These are phyloP conservation scores for Phytophthora ramorum DNA, from an alignment of 352 stramenopile genomes.

Conservation along the genomic window DNA sequence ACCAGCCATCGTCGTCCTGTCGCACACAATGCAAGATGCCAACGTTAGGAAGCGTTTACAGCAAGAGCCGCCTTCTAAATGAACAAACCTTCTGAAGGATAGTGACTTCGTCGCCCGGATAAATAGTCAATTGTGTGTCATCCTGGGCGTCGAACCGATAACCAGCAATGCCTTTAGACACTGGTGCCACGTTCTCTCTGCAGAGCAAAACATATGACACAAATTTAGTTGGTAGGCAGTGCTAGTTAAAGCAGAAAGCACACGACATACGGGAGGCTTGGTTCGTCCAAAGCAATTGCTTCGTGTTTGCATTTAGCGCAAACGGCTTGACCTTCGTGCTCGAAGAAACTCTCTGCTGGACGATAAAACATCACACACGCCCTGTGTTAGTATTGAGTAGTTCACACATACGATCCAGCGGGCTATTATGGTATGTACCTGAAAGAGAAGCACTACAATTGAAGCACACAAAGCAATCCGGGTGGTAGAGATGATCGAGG, in stretches of 20 bases:
- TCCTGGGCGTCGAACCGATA: conserved; percentile 84
- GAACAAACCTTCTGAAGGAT: conserved; percentile 77
- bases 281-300: conserved; percentile 61
- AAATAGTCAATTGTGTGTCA: conserved; percentile 86
- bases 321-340: conserved; percentile 77
- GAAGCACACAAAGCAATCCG: conserved; percentile 85
- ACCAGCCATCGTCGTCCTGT: conserved; percentile 86
- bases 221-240: neutral
- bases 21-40: neutral
- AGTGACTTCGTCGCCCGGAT: conserved; percentile 74
- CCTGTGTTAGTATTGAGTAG: conserved; percentile 28
- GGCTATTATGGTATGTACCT: conserved; percentile 39
- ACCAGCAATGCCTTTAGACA: conserved; percentile 65
- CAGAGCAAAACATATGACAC: neutral
- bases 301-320: conserved; percentile 83
- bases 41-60: conserved; percentile 12
- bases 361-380: conserved; percentile 25
- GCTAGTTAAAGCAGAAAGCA: conserved; percentile 6
- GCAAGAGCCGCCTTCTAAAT: neutral
- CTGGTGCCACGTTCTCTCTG: conserved; percentile 59
- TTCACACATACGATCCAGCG: neutral
- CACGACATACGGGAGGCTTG: conserved; percentile 52
- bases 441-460: conserved; percentile 78
- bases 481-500: conserved; percentile 86
- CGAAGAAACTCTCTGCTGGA: conserved; percentile 84